Base-by-base conservation (phyloP, 345 rosid species). In the Geranium brycei region DNA sequence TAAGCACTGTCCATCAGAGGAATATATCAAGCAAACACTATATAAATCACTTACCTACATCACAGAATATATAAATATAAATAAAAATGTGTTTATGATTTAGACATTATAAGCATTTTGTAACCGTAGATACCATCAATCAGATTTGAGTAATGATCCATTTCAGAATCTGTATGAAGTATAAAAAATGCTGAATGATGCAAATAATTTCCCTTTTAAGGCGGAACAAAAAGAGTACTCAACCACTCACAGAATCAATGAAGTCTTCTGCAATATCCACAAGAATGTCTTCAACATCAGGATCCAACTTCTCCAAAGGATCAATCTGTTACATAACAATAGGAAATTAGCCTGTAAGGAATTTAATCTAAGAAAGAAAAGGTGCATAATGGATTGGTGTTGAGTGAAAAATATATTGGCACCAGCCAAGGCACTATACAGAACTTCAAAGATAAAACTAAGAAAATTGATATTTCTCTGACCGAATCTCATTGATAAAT, bases 201-300 rank as follows among this genome's bases (percentile, higher is more conserved):
- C 41, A 35, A 35, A 35, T 35, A 35, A 23, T 23, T 23, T 23
- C 28, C 28, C 1, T 23, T 23, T 23, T 23, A 23, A 23, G 28
- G 28, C 28, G 28, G 2, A 23, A 23, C 28, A 23, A 23, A 19
- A 55, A 62, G 5, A 35, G 58, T 35, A 35, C 66, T 53, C 66
- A 56, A 69, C 68, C 41, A 78, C 96, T 89, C 72, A 93, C 99
- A 51, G 95, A 86, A 53, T 88, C 97, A 30, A 93, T 85, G 80
- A 93, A 90, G 61, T 90, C 99, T 69, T 93, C 99, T 11, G 97
- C 96, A 76, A 90, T 83, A 71, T 93, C 97, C 51, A 78, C 79
- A 76, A 93, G 97, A 74, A 88, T 79, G 69, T 88, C 91, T 84
- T 86, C 97, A 79, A 93, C 97, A 66, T 90, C 97, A 47, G 91